Evolutionary conservation across 306 rosid genomes (phyloP), one percentile per base, ranked within the genome.

Genomic region (Malus fusca): DNA sequence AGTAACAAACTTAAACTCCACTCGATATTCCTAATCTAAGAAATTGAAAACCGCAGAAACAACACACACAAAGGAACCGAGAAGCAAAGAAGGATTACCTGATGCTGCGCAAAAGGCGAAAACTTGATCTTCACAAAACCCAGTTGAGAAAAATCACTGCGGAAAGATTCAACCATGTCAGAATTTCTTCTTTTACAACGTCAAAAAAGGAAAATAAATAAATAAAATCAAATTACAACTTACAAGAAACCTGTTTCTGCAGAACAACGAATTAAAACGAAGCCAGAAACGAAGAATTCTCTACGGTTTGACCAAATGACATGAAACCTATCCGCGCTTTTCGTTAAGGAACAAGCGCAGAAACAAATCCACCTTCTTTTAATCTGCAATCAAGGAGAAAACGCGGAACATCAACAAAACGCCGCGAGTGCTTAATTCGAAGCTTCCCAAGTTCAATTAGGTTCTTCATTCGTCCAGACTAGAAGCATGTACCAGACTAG

Each of bases 61-160:
- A 59, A 46, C 18, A 13, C 53, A 14, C 2, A 17, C 8, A 51
- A 51, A 17, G 55, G 21, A 51, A 51, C 26, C 14, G 3, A 19
- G 52, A 37, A 66, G 15, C 70, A 42, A 67, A 40, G 30, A 0
- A 2, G 3, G 55, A 37, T 42, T 40, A 74, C 77, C 61, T 26
- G 69, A 43, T 18, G 26, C 21, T 26, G 59, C 68, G 33, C 8
- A 73, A 66, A 62, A 65, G 42, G 67, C 22, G 18, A 58, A 42
- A 66, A 73, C 78, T 71, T 58, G 66, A 77, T 58, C 60, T 37
- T n/a, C 22, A 6, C 33, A 19, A 55, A 56, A 78, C 51, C 60
- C 67, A 72, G 40, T 42, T 65, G 73, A 65, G 73, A 72, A 19
- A 66, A 44, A 23, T 33, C 69, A 65, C 42, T 42, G 68, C 25